phyloP scores from a whole-genome alignment of 495 filamentous ascomycete genomes.

The Penicillium nucicola region DNA sequence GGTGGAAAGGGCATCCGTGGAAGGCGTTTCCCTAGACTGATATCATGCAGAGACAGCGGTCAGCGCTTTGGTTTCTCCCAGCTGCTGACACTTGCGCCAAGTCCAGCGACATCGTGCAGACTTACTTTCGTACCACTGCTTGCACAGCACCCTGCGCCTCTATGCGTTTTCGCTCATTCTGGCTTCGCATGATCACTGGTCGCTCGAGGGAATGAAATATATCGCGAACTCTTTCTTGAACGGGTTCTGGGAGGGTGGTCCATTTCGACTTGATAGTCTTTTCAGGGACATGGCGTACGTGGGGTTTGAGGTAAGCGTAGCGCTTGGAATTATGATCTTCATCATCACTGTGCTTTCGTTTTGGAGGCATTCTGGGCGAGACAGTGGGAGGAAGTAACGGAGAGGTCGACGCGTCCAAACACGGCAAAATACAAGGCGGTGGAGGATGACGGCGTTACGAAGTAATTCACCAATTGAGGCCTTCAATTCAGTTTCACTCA shows the following conservation, averaged over 20 bases:
- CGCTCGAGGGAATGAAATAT: constrained; percentile 53
- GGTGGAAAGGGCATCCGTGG: constrained; percentile 61
- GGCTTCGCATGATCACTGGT: constrained; percentile 51
- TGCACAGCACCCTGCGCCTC: constrained; percentile 55
- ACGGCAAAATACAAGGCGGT: constrained; percentile 8
- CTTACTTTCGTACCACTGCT: constrained; percentile 46
- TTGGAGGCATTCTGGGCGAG: constrained; percentile 27
- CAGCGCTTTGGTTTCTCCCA: constrained; percentile 11
- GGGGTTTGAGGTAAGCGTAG: constrained; percentile 47
- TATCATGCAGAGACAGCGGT: neutral
- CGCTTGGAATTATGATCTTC: constrained; percentile 26
- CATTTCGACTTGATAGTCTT: constrained; percentile 57
- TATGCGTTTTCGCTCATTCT: constrained; percentile 52
- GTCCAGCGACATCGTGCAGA: constrained; percentile 1
- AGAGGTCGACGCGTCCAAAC: constrained; percentile 1
- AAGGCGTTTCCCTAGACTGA: constrained; percentile 46
- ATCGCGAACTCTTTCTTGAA: constrained; percentile 49
- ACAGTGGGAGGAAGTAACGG: neutral
- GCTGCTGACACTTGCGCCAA: neutral
- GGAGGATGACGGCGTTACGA: neutral
- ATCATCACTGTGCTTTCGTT: constrained; percentile 32
- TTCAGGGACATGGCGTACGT: constrained; percentile 52
- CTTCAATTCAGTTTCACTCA: no score
- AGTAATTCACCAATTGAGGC: no score
- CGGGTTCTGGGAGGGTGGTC: constrained; percentile 49